Conservation (phyloP, 1,139 yeast genomes). For the Groenewaldozyma auringiensis region DNA sequence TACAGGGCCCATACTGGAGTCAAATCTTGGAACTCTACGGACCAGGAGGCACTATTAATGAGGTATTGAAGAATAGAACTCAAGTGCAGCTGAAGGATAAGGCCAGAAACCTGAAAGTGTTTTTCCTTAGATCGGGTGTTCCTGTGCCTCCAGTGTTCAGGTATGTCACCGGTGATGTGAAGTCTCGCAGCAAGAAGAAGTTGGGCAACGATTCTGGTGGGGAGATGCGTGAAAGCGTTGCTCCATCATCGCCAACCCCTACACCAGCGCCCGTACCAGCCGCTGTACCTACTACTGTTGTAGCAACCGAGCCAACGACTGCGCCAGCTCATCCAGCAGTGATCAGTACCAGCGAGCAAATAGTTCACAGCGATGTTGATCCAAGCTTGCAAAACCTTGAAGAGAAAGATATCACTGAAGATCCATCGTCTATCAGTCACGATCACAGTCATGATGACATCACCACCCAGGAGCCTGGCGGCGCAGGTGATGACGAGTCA, state of each 20-base stretch:
- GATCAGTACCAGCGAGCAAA: neutral
- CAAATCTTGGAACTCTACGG: conserved; percentile 83
- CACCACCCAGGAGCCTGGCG: no score
- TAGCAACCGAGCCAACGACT: neutral
- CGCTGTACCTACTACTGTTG: neutral
- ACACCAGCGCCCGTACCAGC: neutral
- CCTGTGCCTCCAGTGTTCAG: conserved; percentile 69
- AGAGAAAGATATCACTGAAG: neutral
- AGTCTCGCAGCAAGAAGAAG: conserved; percentile 35
- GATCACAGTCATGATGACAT: no score
- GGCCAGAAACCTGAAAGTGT: conserved; percentile 90
- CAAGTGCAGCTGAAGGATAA: conserved; percentile 92
- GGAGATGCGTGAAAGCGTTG: neutral
- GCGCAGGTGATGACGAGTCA: conserved; percentile 15
- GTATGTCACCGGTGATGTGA: conserved; percentile 82
- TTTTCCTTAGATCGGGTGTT: conserved; percentile 50
- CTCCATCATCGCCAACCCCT: neutral
- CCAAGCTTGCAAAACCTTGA: neutral
- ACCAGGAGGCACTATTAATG: conserved; percentile 82
- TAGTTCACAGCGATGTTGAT: neutral
- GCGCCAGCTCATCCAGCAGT: neutral
- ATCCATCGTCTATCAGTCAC: neutral
- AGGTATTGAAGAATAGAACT: conserved; percentile 73
- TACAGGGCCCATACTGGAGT: conserved; percentile 90
- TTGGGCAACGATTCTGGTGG: neutral